A percentile compares a stretch with the other conserved stretches of the same genome.
These are phyloP conservation scores for Pyrenula massariospora DNA, from an alignment of 495 filamentous ascomycete species.

Conservation along the genomic window DNA sequence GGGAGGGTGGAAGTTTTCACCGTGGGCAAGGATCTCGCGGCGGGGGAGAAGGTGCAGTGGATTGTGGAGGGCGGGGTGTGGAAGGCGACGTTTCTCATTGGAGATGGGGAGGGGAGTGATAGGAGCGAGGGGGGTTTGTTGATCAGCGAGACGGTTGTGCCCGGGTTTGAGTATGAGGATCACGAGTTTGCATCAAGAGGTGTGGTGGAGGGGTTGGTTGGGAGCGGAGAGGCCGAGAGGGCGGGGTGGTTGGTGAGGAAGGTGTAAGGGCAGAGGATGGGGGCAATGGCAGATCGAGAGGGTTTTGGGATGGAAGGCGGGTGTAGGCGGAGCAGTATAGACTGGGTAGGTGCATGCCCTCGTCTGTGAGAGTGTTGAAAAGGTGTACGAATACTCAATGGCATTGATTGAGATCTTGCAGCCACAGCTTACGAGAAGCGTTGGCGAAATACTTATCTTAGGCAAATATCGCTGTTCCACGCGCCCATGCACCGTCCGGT, in stretches of 20 bases:
- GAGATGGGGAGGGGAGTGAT: constrained; percentile 24
- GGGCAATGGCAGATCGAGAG: no score
- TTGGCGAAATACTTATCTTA: no score
- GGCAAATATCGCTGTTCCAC: no score
- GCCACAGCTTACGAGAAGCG: no score
- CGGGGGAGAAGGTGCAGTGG: constrained; percentile 54
- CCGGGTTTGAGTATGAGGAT: constrained; percentile 53
- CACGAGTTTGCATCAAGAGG: constrained; percentile 45
- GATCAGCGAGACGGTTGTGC: constrained; percentile 56
- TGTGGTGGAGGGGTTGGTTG: constrained; percentile 33
- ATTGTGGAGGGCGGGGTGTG: constrained; percentile 55
- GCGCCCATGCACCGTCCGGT: no score
- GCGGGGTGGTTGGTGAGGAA: constrained; percentile 37
- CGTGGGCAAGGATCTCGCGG: constrained; percentile 41
- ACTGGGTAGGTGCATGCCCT: no score
- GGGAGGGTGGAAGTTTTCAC: constrained; percentile 47
- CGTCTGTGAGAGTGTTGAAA: no score
- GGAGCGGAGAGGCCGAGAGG: constrained; percentile 29
- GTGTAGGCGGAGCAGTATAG: no score
- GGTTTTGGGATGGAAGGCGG: no score
- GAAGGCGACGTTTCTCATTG: constrained; percentile 47
- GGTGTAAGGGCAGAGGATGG: background rate
- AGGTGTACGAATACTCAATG: no score
- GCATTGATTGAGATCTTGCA: no score
- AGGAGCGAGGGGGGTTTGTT: constrained; percentile 33